A percentile compares a stretch with the other conserved stretches of the same genome.
These are phyloP conservation scores for Russula sp. DNA, from an alignment of 768 basidiomycete species.

Conservation along the genomic window DNA sequence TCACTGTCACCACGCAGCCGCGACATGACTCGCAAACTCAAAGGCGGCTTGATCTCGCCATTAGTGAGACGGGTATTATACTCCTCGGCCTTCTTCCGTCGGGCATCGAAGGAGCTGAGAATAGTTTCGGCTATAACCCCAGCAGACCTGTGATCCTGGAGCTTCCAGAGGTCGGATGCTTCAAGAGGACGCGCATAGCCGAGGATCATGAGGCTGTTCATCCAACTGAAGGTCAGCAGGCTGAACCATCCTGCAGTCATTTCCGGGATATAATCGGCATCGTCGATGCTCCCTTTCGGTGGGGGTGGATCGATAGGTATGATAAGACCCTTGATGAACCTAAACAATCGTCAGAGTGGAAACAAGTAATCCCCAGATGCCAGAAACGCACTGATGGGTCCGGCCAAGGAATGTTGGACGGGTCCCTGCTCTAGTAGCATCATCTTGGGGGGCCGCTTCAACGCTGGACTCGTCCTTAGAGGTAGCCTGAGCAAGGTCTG, in stretches of 20 bases:
- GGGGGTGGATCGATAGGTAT: slow-evolving; percentile 38
- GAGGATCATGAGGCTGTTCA: slow-evolving; percentile 64
- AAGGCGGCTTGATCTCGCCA: slow-evolving; percentile 59
- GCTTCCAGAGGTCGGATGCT: slow-evolving; percentile 75
- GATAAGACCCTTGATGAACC: slow-evolving; percentile 25
- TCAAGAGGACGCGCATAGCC: slow-evolving; percentile 83
- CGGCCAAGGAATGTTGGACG: not conserved
- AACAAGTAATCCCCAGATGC: not conserved
- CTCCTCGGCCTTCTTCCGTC: slow-evolving; percentile 53
- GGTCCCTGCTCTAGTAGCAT: not conserved
- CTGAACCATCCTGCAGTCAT: slow-evolving; percentile 57
- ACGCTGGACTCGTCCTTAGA: slow-evolving; percentile 13
- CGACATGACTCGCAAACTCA: slow-evolving; percentile 55
- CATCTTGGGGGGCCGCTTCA: not conserved
- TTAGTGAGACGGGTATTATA: slow-evolving; percentile 69
- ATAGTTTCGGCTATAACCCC: slow-evolving; percentile 61
- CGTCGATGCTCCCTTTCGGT: slow-evolving; percentile 54
- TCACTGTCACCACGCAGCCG: slow-evolving; percentile 50
- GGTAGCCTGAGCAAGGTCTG: not conserved
- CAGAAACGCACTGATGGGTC: slow-evolving; percentile 14
- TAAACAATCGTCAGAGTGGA: not conserved
- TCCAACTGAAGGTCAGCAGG: slow-evolving; percentile 69
- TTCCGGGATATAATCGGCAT: slow-evolving; percentile 66
- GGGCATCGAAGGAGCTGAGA: slow-evolving; percentile 59
- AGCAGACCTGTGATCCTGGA: slow-evolving; percentile 61